Percentiles rank a stretch among this genome's conserved stretches.
Conservation (phyloP, 805 yeast genomes). For the Barnettozyma botsteinii region DNA sequence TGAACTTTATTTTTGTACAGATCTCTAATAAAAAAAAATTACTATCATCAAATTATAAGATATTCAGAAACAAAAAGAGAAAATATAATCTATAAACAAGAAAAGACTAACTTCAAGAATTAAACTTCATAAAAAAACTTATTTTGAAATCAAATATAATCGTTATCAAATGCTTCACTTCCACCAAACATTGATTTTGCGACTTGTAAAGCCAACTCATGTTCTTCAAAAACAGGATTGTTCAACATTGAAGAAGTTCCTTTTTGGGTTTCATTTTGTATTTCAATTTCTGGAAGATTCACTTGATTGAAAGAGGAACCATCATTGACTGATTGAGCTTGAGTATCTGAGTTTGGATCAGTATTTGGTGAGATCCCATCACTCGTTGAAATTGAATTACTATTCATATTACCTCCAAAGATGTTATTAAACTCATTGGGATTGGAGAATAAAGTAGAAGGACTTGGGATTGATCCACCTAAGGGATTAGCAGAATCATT, state of each 20-base stretch:
- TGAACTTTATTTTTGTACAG: too few relatives aligned
- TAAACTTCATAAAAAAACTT: background rate
- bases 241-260: background rate
- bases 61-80: background rate
- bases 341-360: constrained; percentile 2
- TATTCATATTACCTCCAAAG: background rate
- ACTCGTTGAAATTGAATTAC: constrained; percentile 7
- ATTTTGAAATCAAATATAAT: background rate
- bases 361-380: constrained; percentile 5
- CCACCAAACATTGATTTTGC: constrained; percentile 26
- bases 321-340: too few relatives aligned
- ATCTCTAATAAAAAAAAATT: too few relatives aligned
- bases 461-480: background rate
- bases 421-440: constrained; percentile 1
- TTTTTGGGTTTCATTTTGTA: background rate
- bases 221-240: constrained; percentile 8
- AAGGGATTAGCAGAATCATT: background rate
- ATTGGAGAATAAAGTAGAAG: background rate
- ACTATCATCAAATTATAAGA: background rate
- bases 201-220: constrained; percentile 23
- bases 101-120: background rate
- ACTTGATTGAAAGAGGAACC: background rate
- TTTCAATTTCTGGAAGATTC: background rate
- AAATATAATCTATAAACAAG: background rate
- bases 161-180: constrained; percentile 1